Evolutionary conservation across 352 stramenopile species (phyloP), one percentile per base, ranked within the genome.

Genomic region (Chrysophaeum taylorii): DNA sequence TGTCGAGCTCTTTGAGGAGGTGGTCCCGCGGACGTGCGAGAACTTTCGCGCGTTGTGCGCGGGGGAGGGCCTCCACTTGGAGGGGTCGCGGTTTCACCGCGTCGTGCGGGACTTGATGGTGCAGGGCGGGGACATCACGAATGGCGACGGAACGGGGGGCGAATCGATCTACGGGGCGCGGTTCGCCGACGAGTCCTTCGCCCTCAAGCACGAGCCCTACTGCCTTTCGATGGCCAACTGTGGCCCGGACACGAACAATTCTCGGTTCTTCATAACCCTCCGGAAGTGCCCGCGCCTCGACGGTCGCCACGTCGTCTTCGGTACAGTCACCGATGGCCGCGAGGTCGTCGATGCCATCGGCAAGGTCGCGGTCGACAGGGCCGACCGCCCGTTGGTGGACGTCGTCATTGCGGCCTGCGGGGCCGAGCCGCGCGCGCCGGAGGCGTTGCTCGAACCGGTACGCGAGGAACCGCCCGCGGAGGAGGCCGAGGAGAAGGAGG

Each of bases 261-360:
- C 87, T n/a, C 96, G 99, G 79, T 99, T 99, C 79, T 99, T 99
- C 83, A 97, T 99, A 74, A 99, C 94, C 60, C 94, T 92, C 50
- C 80, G 81, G 48, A 75, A 87, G 38, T 97, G 93, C 18, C 90
- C 92, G 4, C 94, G 98, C 74, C 81, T 99, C 38, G 92, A 99
- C 79, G 88, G 90, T 31, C 98, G 96, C 77, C 92, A 97, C 76
- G 90, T 96, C 18, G 89, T 96, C 48, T 97, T 97, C 73, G 92
- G 92, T 27, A 84, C 89, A 67, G 90, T 97, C 23, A 88, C 96
- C 25, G 95, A 96, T 77, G 90, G 89, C 70, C 2, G 2, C 1
- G 57, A 42, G 33, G 33, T 43, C 4, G 57, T 66, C 57, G 57
- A 66, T 36, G 57, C 57, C 33, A 43, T 66, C 57, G 57, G 5